Percentiles rank a stretch among this genome's conserved stretches.
These are phyloP conservation scores for Pichia eremophila DNA, from an alignment of 805 yeast species.

Conservation along the genomic window DNA sequence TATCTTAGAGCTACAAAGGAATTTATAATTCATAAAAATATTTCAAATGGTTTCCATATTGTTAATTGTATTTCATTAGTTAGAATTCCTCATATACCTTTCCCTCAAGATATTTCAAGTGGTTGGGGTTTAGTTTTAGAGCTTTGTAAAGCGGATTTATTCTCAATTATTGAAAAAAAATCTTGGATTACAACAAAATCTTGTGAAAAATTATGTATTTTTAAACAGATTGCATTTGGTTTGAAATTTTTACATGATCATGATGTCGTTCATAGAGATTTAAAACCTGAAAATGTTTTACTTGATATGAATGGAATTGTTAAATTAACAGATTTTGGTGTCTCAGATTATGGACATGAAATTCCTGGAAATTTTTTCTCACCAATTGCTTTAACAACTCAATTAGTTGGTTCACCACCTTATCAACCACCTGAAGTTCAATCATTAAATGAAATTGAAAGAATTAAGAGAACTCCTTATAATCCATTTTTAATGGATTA, in stretches of 20 bases:
- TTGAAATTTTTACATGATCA: constrained; percentile 58
- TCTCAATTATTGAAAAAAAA: constrained; percentile 45
- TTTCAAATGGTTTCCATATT: constrained; percentile 51
- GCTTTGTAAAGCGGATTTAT: constrained; percentile 51
- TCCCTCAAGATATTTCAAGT: constrained; percentile 42
- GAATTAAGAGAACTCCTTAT: constrained; percentile 42
- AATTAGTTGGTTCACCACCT: constrained; percentile 77
- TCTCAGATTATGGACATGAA: constrained; percentile 60
- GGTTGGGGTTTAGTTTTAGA: constrained; percentile 82
- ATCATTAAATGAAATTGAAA: constrained; percentile 33
- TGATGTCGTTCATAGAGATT: constrained; percentile 86
- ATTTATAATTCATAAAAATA: constrained; percentile 51
- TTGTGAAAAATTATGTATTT: constrained; percentile 55
- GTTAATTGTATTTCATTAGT: constrained; percentile 49
- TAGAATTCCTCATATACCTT: constrained; percentile 50
- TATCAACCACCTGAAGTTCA: constrained; percentile 77
- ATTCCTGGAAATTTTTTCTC: constrained; percentile 44
- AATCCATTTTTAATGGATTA: constrained; percentile 66
- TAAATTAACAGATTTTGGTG: constrained; percentile 91
- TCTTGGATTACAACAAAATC: constrained; percentile 50
- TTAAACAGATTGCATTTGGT: constrained; percentile 63
- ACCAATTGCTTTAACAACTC: constrained; percentile 30
- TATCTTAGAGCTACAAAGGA: constrained; percentile 65
- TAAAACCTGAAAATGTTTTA: constrained; percentile 88
- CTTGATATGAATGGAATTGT: constrained; percentile 48